Conservation (phyloP, 345 rosid genomes). For the Populus alba region DNA sequence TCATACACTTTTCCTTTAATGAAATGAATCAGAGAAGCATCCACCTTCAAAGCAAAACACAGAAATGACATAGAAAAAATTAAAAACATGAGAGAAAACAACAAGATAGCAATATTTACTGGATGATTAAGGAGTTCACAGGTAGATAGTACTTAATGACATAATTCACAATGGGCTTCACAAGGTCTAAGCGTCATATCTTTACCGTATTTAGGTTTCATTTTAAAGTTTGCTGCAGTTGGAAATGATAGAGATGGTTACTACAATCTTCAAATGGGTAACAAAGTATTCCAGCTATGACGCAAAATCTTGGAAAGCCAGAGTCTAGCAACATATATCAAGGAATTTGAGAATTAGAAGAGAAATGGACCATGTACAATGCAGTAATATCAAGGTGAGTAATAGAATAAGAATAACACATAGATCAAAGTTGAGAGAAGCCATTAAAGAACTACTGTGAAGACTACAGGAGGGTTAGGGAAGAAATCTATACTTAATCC, state of each 20-base stretch:
- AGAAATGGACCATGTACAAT: background rate
- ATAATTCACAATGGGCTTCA: background rate
- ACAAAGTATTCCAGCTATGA: background rate
- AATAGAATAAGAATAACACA: background rate
- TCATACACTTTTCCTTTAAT: conserved; percentile 74
- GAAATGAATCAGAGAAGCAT: conserved; percentile 72
- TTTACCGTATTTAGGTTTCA: background rate
- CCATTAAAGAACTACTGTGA: too few relatives aligned
- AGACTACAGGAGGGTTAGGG: too few relatives aligned
- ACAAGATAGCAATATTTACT: background rate
- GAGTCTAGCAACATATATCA: background rate
- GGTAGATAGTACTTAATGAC: background rate
- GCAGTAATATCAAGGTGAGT: background rate
- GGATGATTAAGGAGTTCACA: background rate
- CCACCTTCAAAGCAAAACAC: conserved; percentile 51
- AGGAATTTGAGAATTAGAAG: background rate
- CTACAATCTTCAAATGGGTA: background rate
- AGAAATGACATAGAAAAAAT: background rate
- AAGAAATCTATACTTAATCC: too few relatives aligned
- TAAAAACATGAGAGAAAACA: background rate
- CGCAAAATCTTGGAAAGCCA: background rate
- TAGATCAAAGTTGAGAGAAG: background rate
- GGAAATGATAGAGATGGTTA: background rate
- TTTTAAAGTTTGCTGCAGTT: background rate
- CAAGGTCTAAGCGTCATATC: background rate